These are phyloP conservation scores for Lentinula aciculospora DNA, from an alignment of 768 basidiomycete species.

Conservation along the genomic window DNA sequence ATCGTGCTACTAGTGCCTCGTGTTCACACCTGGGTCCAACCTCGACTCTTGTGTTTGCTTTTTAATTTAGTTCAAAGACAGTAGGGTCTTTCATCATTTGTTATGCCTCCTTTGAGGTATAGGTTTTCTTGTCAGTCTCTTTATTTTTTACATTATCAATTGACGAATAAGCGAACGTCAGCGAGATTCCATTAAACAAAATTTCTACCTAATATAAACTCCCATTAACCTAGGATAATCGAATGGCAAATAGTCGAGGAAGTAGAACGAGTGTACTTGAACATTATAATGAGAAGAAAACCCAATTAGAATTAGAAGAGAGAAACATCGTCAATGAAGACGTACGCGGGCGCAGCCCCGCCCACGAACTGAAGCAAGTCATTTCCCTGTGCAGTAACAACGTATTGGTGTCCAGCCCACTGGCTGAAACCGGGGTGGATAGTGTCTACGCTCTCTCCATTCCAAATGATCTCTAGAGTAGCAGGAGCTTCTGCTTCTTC, in stretches of 20 bases:
- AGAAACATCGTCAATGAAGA: constrained; percentile 39
- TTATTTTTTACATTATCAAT: background rate
- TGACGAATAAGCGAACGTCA: no score
- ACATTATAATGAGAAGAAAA: background rate
- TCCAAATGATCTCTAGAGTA: constrained; percentile 37
- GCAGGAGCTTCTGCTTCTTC: constrained; percentile 24
- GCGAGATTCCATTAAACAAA: background rate
- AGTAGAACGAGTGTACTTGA: background rate
- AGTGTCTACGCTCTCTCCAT: constrained; percentile 27
- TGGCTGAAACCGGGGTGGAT: constrained; percentile 29
- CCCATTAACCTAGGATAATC: background rate
- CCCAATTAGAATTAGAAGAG: constrained; percentile 12
- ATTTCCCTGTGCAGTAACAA: constrained; percentile 29
- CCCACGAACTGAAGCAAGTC: constrained; percentile 36
- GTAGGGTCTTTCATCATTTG: background rate
- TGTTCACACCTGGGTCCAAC: background rate
- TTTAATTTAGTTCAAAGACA: background rate
- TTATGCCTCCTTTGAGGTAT: background rate
- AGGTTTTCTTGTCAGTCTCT: background rate
- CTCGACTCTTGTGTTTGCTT: no score
- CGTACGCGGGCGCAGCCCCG: constrained; percentile 41
- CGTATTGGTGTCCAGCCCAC: constrained; percentile 31
- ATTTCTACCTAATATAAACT: background rate
- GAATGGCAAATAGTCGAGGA: no score
- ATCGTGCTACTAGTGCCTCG: background rate